Evolutionary conservation across 2,329 filamentous ascomycete genomes (phyloP), one percentile per base, ranked within the genome.

Genomic region (Blastomyces percursus): DNA sequence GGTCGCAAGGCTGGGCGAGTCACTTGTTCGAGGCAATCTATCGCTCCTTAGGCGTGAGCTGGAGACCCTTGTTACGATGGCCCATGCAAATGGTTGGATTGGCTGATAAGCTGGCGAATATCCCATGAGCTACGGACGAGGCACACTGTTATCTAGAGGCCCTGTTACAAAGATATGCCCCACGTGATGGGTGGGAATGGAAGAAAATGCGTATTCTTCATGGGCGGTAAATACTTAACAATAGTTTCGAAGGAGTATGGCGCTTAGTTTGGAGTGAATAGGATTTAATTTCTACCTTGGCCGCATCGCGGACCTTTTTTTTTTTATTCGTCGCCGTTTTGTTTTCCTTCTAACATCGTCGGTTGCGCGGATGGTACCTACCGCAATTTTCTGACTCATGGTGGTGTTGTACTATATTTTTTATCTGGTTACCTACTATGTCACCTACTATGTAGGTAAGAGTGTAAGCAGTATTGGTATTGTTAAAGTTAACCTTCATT

Each of bases 1-100:
- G 86, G 86, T 73, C 88, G 3, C 78, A 84, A 55, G 85, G 86
- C 35, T 85, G 87, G 66, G 81, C 85, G 24, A 81, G 83, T n/a
- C 81, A 84, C 64, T 85, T 89, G 68, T 84, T 89, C 32, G 81
- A 85, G 70, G 85, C 86, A n/a, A 79, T 87, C 27, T 66, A 69
- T 59, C 61, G 62, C 46, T 63, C 63, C 3, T 44, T 71, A 16
- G 67, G 67, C 35, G 48, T 52, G 14, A 64, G 62, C 30, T 69
- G 68, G 69, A 64, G 64, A 38, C 67, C 66, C 16, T 46, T 66
- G 46, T 60, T 71, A 40, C 63, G 64, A 52, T 71, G 69, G 69
- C 69, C 69, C 12, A 64, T 69, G 61, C 65, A 69, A 32, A 67
- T 65, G 57, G 64, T 69, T 60, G 67, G 66, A 3, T 58, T 64